These are phyloP conservation scores for Heritiera littoralis DNA, from an alignment of 345 rosid genomes.

Conservation along the genomic window DNA sequence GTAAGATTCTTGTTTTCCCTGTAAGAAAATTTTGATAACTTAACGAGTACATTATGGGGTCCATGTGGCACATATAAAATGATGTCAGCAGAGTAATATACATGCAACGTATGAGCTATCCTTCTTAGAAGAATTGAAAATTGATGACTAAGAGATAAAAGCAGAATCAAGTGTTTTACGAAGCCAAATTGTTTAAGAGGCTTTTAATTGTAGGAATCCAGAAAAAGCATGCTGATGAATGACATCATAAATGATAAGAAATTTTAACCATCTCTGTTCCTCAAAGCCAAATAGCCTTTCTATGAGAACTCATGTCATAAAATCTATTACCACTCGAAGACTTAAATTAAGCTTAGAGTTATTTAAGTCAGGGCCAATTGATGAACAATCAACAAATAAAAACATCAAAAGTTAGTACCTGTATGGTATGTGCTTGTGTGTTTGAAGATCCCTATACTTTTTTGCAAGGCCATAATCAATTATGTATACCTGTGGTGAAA, in stretches of 20 bases:
- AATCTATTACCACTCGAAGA: background rate
- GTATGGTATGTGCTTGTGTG: constrained; percentile 89
- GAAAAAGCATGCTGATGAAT: background rate
- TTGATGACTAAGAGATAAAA: background rate
- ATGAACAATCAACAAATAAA: background rate
- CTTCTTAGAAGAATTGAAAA: background rate
- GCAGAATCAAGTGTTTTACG: background rate
- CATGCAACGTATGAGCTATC: background rate
- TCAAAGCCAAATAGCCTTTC: background rate
- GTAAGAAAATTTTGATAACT: constrained; percentile 28
- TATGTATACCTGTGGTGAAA: constrained; percentile 54
- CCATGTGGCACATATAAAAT: background rate
- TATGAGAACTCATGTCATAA: background rate
- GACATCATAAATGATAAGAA: background rate
- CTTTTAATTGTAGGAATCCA: background rate
- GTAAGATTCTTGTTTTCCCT: constrained; percentile 98
- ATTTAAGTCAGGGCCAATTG: background rate
- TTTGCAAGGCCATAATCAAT: constrained; percentile 92
- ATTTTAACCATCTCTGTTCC: background rate
- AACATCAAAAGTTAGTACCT: constrained; percentile 35
- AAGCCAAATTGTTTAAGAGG: background rate
- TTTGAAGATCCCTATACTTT: constrained; percentile 84
- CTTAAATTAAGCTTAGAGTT: background rate
- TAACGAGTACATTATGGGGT: background rate
- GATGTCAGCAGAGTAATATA: background rate